Evolutionary conservation across 2,329 filamentous ascomycete genomes (phyloP), one percentile per base, ranked within the genome.

Genomic region (Sporothrix pseudoabietina): DNA sequence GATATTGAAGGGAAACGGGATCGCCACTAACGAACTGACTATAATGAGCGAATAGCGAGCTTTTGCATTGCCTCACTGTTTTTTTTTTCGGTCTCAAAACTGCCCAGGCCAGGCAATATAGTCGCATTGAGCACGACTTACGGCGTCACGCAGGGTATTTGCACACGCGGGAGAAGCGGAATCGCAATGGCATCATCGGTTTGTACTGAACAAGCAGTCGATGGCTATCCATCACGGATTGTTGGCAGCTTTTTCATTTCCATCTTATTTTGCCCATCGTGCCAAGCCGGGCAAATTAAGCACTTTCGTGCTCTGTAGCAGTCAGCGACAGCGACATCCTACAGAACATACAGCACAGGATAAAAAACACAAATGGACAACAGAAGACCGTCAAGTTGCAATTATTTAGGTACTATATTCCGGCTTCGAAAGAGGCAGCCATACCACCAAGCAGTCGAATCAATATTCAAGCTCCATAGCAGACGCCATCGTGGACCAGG

Each of bases 21-120:
- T 49, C 44, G 44, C 19, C 57, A 61, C 57, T 39, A 61, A n/a
- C 57, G 39, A 65, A 35, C 8, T 65, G 32, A 22, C 59, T 63
- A 63, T 63, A 63, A 63, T 22, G 19, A 22, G 55, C 35, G 39
- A 66, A 66, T 47, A 8, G 35, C 61, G 22, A 47, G 39, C 61
- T 12, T 12, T 14, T 66, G 26, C 26, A 16, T 47, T 8, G 7
- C 22, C 61, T 66, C 39, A 16, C 61, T 57, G 26, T 55, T 5
- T 22, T 6, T 5, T 22, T 6, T 26, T 26, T 26, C 26, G 26
- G 26, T 26, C 26, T 26, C n/a, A 26, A 9, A 12, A 26, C n/a
- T 55, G 7, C 16, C 26, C 1, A 22, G 44, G 6, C 12, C 22
- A 47, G 22, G 63, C 26, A 52, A 68, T 68, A 68, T 68, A 68